Base-by-base conservation (phyloP, 1,284 basidiomycete genomes). In the Abortiporus biennis region DNA sequence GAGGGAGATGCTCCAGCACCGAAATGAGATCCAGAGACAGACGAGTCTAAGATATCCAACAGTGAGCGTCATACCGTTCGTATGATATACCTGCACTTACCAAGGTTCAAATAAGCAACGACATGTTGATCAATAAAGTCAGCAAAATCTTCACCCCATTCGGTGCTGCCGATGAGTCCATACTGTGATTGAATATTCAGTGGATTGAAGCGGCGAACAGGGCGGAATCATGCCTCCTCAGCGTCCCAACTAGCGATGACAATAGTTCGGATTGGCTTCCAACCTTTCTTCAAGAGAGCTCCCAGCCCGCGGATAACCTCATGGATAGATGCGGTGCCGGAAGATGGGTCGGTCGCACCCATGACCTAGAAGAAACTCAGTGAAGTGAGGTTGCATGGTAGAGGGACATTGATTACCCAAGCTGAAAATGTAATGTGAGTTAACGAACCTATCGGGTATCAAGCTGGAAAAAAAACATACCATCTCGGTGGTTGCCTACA, bases 231-330 rank as follows among this genome's bases (percentile, higher is more conserved):
- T 35, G 83, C 80, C 72, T 93, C 94, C 66, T 97, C 93, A 0
- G 80, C 94, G 61, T 95, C 92, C 92, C 91, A 96, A 49, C 81
- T 87, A 3, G 88, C 91, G 40, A 97, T 72, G n/a, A 95, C 64
- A 53, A 95, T 80, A 13, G 89, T 94, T 44, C 93, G 71, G 30
- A 93, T 65, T 3, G 94, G 94, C 54, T 80, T 87, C 94, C 94
- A 98, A 20, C 92, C 93, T 12, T 66, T 68, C 49, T 67, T 68
- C 17, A 88, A 57, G 1, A 97, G 68, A 6, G 68, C 64, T 23
- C 91, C 92, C 44, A 93, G 76, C n/a, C 88, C 91, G 25, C 80
- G 78, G 45, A 94, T 72, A 20, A 92, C 70, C 60, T 97, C 92
- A 53, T 85, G 77, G 13, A 94, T 66, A n/a, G 86, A 80, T 1